Conservation (phyloP, 2,329 filamentous ascomycete species). For the Penicillium frequentans region DNA sequence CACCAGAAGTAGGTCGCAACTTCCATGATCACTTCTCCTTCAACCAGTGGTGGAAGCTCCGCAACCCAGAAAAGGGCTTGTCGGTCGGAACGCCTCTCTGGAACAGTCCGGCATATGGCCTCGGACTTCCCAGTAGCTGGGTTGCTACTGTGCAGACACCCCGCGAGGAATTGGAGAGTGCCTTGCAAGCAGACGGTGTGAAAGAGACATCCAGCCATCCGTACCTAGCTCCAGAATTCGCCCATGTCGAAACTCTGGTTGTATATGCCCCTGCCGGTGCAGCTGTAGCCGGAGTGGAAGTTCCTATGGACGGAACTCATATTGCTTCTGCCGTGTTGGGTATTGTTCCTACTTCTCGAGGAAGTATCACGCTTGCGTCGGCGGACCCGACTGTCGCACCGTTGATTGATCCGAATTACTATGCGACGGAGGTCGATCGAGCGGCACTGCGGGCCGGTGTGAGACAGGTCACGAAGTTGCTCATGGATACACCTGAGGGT, state of each 20-base stretch:
- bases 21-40: conserved; percentile 29
- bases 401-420: conserved; percentile 33
- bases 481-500: not conserved
- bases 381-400: conserved; percentile 16
- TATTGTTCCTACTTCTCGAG: conserved; percentile 23
- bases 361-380: conserved; percentile 17
- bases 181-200: not conserved
- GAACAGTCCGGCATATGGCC: conserved; percentile 35
- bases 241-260: conserved; percentile 20
- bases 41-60: conserved; percentile 31
- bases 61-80: conserved; percentile 34
- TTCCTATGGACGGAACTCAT: conserved; percentile 23
- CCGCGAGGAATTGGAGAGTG: not conserved
- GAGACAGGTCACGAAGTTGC: not conserved
- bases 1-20: conserved; percentile 25
- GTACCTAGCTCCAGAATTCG: conserved; percentile 5
- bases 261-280: conserved; percentile 26
- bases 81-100: conserved; percentile 35
- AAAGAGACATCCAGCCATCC: conserved; percentile 1
- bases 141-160: not conserved
- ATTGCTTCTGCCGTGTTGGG: conserved; percentile 22
- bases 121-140: conserved; percentile 42
- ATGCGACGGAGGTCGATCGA: conserved; percentile 26
- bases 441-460: not conserved
- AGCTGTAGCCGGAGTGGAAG: conserved; percentile 1